Conservation (phyloP, 2,329 filamentous ascomycete genomes). For the Davidsoniella virescens region DNA sequence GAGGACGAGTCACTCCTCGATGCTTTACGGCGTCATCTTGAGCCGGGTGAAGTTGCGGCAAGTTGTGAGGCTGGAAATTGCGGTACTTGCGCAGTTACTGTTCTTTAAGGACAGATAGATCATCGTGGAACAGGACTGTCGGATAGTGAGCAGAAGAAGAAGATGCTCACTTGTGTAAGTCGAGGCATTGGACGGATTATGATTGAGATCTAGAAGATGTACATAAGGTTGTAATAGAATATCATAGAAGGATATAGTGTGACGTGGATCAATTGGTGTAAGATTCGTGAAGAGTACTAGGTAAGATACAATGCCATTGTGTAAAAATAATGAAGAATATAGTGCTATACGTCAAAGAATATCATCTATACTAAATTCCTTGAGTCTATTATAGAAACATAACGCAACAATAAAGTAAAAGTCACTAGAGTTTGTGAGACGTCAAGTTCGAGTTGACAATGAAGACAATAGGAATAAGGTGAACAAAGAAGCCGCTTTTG, state of each 20-base stretch:
- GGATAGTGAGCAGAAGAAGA: constrained; percentile 27
- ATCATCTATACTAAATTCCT: no score
- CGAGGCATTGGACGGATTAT: constrained; percentile 32
- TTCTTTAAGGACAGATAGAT: constrained; percentile 29
- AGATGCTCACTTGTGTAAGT: constrained; percentile 37
- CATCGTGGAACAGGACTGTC: constrained; percentile 33
- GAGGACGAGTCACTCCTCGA: constrained; percentile 34
- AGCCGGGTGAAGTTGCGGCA: constrained; percentile 25
- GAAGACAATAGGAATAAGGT: no score
- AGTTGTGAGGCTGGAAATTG: constrained; percentile 40
- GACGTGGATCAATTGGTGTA: no score
- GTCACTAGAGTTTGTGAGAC: no score
- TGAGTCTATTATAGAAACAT: no score
- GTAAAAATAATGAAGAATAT: not conserved
- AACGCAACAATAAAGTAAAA: no score
- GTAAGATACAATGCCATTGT: no score
- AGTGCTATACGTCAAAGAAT: no score
- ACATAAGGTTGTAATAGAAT: no score
- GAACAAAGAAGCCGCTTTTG: not conserved
- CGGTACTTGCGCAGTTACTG: constrained; percentile 31
- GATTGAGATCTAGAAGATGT: constrained; percentile 27
- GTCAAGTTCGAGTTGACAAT: not conserved
- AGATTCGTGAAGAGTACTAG: no score
- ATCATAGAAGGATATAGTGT: not conserved
- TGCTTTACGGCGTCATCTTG: constrained; percentile 28